Conservation (phyloP, 2,329 filamentous ascomycete genomes). For the Claviceps maximensis region DNA sequence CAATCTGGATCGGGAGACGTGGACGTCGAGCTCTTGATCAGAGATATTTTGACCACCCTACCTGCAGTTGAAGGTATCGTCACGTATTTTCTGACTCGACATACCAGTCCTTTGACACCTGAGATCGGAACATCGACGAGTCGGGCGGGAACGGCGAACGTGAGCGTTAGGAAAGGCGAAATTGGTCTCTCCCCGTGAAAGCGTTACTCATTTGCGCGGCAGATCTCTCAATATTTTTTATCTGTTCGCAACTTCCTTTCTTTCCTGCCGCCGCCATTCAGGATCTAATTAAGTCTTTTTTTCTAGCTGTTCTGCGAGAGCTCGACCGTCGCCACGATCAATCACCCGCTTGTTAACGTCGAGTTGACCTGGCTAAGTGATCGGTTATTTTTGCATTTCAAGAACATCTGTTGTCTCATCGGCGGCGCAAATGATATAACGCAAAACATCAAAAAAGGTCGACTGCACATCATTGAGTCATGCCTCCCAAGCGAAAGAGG, state of each 20-base stretch:
- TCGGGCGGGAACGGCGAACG: neutral
- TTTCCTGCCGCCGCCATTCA: neutral
- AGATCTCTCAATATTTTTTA: neutral
- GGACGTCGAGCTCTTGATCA: slow-evolving; percentile 3
- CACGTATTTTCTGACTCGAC: neutral
- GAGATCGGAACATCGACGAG: neutral
- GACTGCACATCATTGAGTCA: slow-evolving; percentile 19
- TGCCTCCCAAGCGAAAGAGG: slow-evolving; percentile 50
- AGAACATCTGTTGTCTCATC: neutral
- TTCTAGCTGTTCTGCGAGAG: neutral
- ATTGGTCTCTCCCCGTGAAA: neutral
- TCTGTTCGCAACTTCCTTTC: neutral
- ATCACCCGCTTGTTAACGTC: neutral
- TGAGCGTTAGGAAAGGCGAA: neutral
- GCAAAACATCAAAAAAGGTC: slow-evolving; percentile 5
- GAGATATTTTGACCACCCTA: slow-evolving; percentile 1
- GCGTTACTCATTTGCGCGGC: neutral
- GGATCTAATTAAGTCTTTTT: neutral
- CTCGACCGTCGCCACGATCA: neutral
- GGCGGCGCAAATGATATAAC: slow-evolving; percentile 22
- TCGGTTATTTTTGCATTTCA: neutral
- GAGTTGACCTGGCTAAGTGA: neutral
- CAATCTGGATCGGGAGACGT: neutral
- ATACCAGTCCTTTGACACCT: neutral
- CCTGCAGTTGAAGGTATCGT: neutral